Evolutionary conservation across 495 filamentous ascomycete species (phyloP).

Genomic region (Trichocladium uniseriatum): DNA sequence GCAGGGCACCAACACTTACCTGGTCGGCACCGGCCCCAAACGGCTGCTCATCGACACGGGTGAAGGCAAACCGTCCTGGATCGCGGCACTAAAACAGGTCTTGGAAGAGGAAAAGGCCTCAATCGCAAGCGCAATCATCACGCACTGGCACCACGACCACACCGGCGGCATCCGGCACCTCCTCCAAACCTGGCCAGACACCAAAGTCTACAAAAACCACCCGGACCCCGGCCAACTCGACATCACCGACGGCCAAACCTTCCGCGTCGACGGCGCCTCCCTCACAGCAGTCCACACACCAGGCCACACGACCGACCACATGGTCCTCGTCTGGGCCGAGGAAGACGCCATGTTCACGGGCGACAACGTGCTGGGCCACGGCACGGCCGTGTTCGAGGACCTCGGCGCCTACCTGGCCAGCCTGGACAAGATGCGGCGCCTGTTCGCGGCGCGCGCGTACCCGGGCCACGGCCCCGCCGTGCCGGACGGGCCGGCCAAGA

Average conservation of each 20-base stretch:
- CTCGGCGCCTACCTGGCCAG: slow-evolving; percentile 62
- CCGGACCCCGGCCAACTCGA: slow-evolving; percentile 39
- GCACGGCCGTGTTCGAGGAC: slow-evolving; percentile 87
- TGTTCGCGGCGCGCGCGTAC: slow-evolving; percentile 56
- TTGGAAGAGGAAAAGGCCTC: slow-evolving; percentile 57
- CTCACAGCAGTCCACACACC: slow-evolving; percentile 68
- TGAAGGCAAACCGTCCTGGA: slow-evolving; percentile 56
- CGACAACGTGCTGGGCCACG: slow-evolving; percentile 90
- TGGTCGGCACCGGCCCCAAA: slow-evolving; percentile 58
- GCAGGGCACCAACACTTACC: slow-evolving; percentile 74
- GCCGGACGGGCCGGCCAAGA: slow-evolving; percentile 51
- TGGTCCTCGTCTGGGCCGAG: slow-evolving; percentile 62
- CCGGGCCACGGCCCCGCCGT: slow-evolving; percentile 81
- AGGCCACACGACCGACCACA: slow-evolving; percentile 82
- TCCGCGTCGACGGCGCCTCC: slow-evolving; percentile 65
- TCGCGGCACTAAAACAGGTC: slow-evolving; percentile 47
- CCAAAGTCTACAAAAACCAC: slow-evolving; percentile 44
- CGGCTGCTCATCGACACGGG: slow-evolving; percentile 77
- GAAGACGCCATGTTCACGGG: slow-evolving; percentile 87
- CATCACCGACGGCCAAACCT: slow-evolving; percentile 64
- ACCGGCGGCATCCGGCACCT: slow-evolving; percentile 63
- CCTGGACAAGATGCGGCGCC: slow-evolving; percentile 57
- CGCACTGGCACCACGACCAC: slow-evolving; percentile 90
- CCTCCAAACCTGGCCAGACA: slow-evolving; percentile 48
- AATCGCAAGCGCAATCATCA: slow-evolving; percentile 59